phyloP scores from a whole-genome alignment of 768 basidiomycete genomes.

The Leccinum subtestaceum region DNA sequence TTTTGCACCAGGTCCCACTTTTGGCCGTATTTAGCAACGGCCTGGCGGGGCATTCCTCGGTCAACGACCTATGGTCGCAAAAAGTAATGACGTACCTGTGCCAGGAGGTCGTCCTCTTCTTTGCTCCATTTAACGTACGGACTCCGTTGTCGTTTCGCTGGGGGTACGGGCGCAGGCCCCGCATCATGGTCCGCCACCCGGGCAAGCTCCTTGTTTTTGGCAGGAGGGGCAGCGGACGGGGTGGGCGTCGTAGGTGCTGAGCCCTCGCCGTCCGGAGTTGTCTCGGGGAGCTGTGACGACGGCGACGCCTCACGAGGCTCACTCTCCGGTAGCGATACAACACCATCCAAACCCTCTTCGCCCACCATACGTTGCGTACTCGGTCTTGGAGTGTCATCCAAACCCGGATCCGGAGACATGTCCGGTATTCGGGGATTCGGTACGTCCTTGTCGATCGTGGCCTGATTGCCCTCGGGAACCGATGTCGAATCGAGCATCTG shows the following conservation, averaged over 20 bases:
- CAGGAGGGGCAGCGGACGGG: background rate
- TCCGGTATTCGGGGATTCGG: background rate
- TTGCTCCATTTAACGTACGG: slow-evolving; percentile 44
- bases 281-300: slow-evolving; percentile 7
- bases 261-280: slow-evolving; percentile 4
- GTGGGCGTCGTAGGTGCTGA: background rate
- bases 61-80: background rate
- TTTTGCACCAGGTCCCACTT: slow-evolving; percentile 42
- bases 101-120: slow-evolving; percentile 40
- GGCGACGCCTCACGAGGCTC: slow-evolving; percentile 10
- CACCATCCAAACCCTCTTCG: background rate
- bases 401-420: background rate
- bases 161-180: slow-evolving; percentile 8
- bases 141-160: slow-evolving; percentile 36
- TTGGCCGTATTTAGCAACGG: slow-evolving; percentile 39
- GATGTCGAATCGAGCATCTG: slow-evolving; percentile 9
- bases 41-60: slow-evolving; percentile 17
- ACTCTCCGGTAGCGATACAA: background rate
- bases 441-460: background rate
- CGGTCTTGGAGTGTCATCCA: slow-evolving; percentile 22
- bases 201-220: slow-evolving; percentile 21
- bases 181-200: slow-evolving; percentile 32
- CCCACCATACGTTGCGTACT: background rate
- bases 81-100: slow-evolving; percentile 28
- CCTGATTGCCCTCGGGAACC: background rate